Conservation (phyloP, 2,329 filamentous ascomycete species). For the Triangularia setosa region DNA sequence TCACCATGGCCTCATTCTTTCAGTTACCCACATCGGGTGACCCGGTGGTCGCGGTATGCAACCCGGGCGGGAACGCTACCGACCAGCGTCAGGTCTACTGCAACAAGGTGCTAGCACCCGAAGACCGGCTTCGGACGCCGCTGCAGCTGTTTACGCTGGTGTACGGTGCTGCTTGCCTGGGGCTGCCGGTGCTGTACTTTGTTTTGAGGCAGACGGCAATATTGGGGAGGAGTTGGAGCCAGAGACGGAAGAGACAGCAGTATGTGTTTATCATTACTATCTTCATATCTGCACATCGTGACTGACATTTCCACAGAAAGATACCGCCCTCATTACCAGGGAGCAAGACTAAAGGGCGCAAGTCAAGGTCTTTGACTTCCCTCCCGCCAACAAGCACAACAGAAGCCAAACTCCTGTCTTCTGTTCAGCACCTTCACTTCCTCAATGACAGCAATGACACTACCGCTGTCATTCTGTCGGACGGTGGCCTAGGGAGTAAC, state of each 20-base stretch:
- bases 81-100: conserved; percentile 28
- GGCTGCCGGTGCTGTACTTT: conserved; percentile 16
- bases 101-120: conserved; percentile 28
- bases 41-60: conserved; percentile 26
- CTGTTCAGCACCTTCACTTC: background rate
- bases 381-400: background rate
- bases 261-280: background rate
- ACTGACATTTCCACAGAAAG: background rate
- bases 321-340: background rate
- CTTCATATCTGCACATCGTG: background rate
- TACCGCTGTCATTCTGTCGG: background rate
- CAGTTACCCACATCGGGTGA: conserved; percentile 30
- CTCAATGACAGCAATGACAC: background rate
- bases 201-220: background rate
- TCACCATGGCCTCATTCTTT: conserved; percentile 34
- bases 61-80: background rate
- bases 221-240: background rate
- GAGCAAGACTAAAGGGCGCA: background rate
- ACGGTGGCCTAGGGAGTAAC: background rate
- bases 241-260: background rate
- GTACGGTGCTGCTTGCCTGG: conserved; percentile 26
- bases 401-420: background rate
- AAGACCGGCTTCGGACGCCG: conserved; percentile 25
- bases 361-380: conserved; percentile 1
- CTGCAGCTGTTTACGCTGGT: conserved; percentile 30